Evolutionary conservation across 2,329 filamentous ascomycete genomes (phyloP).

Genomic region (Sporothrix brasiliensis): DNA sequence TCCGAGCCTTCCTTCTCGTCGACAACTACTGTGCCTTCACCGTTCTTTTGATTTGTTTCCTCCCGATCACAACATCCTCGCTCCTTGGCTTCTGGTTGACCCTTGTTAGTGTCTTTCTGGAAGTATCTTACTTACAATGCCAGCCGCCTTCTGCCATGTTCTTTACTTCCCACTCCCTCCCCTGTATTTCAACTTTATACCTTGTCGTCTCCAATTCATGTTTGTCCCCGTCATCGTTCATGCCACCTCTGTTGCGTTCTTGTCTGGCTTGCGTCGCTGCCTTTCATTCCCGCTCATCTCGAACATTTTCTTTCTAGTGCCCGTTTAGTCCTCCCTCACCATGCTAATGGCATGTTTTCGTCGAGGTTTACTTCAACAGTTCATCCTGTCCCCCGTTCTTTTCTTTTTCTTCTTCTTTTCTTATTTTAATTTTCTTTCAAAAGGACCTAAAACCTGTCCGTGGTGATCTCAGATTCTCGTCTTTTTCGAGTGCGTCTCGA

Average conservation of each 20-base stretch:
- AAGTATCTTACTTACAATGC: neutral
- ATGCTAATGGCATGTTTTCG: too few relatives aligned
- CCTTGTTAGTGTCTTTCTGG: neutral
- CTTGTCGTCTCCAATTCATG: neutral
- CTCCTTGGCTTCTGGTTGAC: neutral
- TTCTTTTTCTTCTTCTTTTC: neutral
- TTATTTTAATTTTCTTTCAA: neutral
- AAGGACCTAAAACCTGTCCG: neutral
- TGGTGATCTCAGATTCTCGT: neutral
- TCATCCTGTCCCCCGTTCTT: neutral
- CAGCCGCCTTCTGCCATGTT: neutral
- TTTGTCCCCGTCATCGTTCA: neutral
- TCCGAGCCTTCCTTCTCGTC: neutral
- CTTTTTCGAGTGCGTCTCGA: too few relatives aligned
- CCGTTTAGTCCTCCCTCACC: too few relatives aligned
- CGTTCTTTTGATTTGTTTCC: slow-evolving; percentile 4
- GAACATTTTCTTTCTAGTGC: slow-evolving; percentile 9
- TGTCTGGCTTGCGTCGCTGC: neutral
- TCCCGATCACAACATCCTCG: neutral
- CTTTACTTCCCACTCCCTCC: neutral
- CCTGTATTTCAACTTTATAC: too few relatives aligned
- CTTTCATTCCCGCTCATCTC: neutral
- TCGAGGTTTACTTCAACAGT: too few relatives aligned
- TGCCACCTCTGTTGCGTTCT: neutral
- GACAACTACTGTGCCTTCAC: neutral